phyloP scores from a whole-genome alignment of 2,329 filamentous ascomycete species.

The Xylariaceae sp. region DNA sequence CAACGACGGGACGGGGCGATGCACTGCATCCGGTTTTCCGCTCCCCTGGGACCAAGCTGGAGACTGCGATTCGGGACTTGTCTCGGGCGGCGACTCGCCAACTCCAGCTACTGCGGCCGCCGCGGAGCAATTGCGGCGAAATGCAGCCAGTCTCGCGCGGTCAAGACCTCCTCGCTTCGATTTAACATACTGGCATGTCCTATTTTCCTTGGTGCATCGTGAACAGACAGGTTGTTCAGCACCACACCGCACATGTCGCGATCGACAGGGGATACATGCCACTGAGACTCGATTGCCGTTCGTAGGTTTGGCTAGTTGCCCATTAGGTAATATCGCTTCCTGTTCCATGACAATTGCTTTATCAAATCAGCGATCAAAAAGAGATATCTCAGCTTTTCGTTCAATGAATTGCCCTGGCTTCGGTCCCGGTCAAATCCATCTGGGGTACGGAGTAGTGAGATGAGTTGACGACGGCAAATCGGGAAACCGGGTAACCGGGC shows the following conservation, averaged over 20 bases:
- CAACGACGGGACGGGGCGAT: not conserved
- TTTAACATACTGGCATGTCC: constrained; percentile 19
- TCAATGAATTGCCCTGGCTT: no score
- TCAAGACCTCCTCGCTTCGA: constrained; percentile 18
- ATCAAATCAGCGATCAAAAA: not conserved
- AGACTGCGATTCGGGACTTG: constrained; percentile 10
- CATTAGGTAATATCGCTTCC: constrained; percentile 2
- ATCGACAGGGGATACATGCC: constrained; percentile 19
- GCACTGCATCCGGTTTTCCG: not conserved
- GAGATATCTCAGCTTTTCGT: no score
- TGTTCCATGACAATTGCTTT: constrained; percentile 6
- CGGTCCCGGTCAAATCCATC: no score
- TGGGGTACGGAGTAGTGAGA: not conserved
- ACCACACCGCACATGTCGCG: constrained; percentile 18
- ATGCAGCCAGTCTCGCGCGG: constrained; percentile 13
- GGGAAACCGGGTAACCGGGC: constrained; percentile 16
- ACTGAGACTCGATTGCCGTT: constrained; percentile 14
- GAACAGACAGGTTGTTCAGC: constrained; percentile 15
- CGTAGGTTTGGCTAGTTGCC: constrained; percentile 1
- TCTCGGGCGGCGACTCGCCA: constrained; percentile 9
- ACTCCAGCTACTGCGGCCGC: no score
- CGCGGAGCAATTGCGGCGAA: constrained; percentile 12
- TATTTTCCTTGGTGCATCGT: constrained; percentile 16
- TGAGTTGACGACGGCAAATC: not conserved
- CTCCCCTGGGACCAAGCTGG: not conserved